Percentiles rank a stretch among this genome's conserved stretches.
These are phyloP conservation scores for Hygrocybe coccinea DNA, from an alignment of 768 basidiomycete species.

Conservation along the genomic window DNA sequence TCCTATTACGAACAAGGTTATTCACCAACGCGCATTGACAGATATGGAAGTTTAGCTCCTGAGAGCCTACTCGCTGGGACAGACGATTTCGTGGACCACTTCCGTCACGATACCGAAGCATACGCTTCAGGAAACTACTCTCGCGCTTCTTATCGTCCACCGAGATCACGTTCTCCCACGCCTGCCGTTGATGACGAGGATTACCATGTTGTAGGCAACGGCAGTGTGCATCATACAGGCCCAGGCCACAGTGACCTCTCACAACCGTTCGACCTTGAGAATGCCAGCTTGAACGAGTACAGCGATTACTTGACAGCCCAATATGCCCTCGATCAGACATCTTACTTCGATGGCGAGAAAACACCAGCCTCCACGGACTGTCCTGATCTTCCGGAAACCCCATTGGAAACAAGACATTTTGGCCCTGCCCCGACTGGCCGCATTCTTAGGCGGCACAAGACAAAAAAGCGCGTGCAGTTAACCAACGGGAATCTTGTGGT, in stretches of 20 bases:
- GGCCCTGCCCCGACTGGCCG: constrained; percentile 83
- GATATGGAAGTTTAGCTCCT: constrained; percentile 29
- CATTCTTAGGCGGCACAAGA: constrained; percentile 65
- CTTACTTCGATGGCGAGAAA: constrained; percentile 41
- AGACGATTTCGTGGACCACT: constrained; percentile 45
- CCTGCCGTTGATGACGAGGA: constrained; percentile 71
- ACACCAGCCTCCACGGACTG: constrained; percentile 38
- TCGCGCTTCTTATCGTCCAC: constrained; percentile 42
- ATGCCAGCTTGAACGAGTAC: constrained; percentile 25
- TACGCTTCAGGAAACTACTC: constrained; percentile 61
- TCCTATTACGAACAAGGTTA: constrained; percentile 31
- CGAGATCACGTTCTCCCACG: constrained; percentile 73
- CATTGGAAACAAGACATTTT: constrained; percentile 71
- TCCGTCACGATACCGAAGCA: constrained; percentile 60
- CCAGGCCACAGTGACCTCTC: constrained; percentile 8
- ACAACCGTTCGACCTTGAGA: constrained; percentile 35
- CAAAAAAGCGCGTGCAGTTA: constrained; percentile 75
- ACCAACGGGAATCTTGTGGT: constrained; percentile 88
- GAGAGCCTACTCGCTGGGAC: constrained; percentile 33
- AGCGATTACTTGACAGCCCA: constrained; percentile 19
- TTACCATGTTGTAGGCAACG: constrained; percentile 54
- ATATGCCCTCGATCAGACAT: constrained; percentile 27
- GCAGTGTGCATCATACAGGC: constrained; percentile 53
- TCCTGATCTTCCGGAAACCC: constrained; percentile 45
- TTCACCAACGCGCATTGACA: constrained; percentile 20